A percentile compares a stretch with the other conserved stretches of the same genome.
phyloP scores from a whole-genome alignment of 2,329 filamentous ascomycete genomes.

The Ophiostoma sp. region DNA sequence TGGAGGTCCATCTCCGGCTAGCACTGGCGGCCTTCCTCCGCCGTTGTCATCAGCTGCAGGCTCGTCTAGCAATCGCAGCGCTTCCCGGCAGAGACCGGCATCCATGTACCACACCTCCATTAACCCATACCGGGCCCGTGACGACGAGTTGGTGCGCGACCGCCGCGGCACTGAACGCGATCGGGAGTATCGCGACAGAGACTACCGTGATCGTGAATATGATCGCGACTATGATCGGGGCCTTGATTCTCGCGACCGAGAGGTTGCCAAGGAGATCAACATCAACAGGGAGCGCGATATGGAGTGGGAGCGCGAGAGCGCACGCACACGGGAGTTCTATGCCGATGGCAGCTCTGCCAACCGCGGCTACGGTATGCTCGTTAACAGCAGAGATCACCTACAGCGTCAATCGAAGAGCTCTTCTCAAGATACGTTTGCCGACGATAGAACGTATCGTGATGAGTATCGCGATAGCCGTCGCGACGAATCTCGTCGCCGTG shows the following conservation, averaged over 20 bases:
- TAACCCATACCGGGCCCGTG: slow-evolving; percentile 46
- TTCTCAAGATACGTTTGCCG: background rate
- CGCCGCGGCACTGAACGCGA: slow-evolving; percentile 32
- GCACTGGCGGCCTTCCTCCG: background rate
- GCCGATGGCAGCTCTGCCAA: slow-evolving; percentile 26
- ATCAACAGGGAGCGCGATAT: slow-evolving; percentile 27
- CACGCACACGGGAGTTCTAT: slow-evolving; percentile 24
- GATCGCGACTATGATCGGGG: slow-evolving; percentile 34
- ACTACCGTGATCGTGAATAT: slow-evolving; percentile 30
- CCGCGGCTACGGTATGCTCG: slow-evolving; percentile 24
- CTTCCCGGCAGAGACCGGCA: slow-evolving; percentile 31
- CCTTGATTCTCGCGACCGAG: slow-evolving; percentile 27
- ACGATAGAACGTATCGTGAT: slow-evolving; percentile 15
- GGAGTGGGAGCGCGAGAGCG: slow-evolving; percentile 17
- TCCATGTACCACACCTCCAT: slow-evolving; percentile 39
- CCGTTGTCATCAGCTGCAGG: background rate
- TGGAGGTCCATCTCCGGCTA: slow-evolving; percentile 29
- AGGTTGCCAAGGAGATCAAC: slow-evolving; percentile 19
- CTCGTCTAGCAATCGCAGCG: slow-evolving; percentile 28
- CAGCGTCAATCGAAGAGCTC: slow-evolving; percentile 16
- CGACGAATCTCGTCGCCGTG: slow-evolving; percentile 21
- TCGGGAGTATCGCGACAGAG: slow-evolving; percentile 6
- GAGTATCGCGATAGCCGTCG: slow-evolving; percentile 18
- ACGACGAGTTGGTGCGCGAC: slow-evolving; percentile 43
- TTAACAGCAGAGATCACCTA: slow-evolving; percentile 27